Evolutionary conservation across 148 eudicot genomes (phyloP).

Genomic region (Limonium bicolor): DNA sequence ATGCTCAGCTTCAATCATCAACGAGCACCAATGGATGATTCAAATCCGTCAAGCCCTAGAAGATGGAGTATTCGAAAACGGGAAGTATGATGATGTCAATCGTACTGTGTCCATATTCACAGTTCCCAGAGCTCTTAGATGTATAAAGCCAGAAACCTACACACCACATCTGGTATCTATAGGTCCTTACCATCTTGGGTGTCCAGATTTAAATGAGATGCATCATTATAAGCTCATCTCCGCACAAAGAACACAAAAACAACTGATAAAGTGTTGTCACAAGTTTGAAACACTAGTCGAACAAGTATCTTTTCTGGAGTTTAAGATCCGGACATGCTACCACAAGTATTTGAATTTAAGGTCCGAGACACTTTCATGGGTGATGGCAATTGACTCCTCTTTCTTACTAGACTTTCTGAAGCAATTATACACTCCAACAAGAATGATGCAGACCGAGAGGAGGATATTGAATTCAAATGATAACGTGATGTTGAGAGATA

Average conservation of each 20-base stretch:
- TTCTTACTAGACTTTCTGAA: conserved; percentile 20
- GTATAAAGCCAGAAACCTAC: conserved; percentile 22
- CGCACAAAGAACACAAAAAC: conserved; percentile 10
- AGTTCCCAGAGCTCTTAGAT: conserved; percentile 28
- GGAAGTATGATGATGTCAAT: conserved; percentile 8
- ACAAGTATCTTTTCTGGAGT: conserved; percentile 10
- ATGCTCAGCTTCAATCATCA: not conserved
- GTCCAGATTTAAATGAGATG: conserved; percentile 18
- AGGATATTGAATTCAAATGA: not conserved
- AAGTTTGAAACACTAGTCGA: conserved; percentile 18
- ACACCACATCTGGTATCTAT: conserved; percentile 28
- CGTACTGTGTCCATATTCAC: conserved; percentile 27
- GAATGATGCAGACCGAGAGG: conserved; percentile 13
- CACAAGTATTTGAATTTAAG: conserved; percentile 23
- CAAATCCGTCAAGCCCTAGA: conserved; percentile 25
- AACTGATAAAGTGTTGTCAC: not conserved
- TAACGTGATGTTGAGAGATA: conserved; percentile 18
- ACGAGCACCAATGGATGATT: conserved; percentile 21
- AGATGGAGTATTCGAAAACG: conserved; percentile 20
- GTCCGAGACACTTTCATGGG: conserved; percentile 23
- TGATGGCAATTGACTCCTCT: conserved; percentile 27
- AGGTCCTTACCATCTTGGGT: conserved; percentile 29
- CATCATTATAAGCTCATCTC: conserved; percentile 26
- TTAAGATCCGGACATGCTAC: conserved; percentile 22
- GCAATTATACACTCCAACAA: conserved; percentile 4